Base-by-base conservation (phyloP, 1,284 basidiomycete genomes). In the Uromyces viciae-fabae region DNA sequence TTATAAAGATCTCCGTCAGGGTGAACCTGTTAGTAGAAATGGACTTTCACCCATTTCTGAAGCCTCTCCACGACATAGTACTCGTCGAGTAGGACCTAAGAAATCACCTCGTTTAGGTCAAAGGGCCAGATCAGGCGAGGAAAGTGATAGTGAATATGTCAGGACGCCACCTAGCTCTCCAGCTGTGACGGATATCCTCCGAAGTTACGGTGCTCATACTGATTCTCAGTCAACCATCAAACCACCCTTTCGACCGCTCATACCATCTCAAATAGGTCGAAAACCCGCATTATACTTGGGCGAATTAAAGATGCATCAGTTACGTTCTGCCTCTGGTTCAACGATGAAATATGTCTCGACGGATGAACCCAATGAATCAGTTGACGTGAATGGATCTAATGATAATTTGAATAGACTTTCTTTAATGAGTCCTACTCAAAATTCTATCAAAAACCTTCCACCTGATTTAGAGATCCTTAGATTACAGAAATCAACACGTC, bases 241-340 rank as follows among this genome's bases (percentile, higher is more conserved):
- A 46, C 71, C 17, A 19, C 43, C 75, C 7, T n/a, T n/a, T n/a
- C 75, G 68, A 17, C 28, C 77, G 28, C 25, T 72, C 36, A 46
- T 72, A 22, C 77, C 77, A 5, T 79, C 77, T 2, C 52, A 42
- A 11, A 72, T 79, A 8, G 66, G 68, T 43, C 77, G 77, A 22
- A 71, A 79, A 36, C 77, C 77, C 31, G 77, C 77, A 25, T 31
- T 79, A 11, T 79, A 79, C 54, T 43, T 79, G 49, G 77, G 77
- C n/a, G 77, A 79, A 43, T 52, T 79, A 19, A 79, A 79, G 54
- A 79, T 79, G 77, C 77, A 79, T 38, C 77, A 79, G 38, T 33
- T 79, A 2, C 66, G 77, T 11, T 79, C 77, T 19, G 77, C 77
- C 0, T 79, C 77, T 4, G 77, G 77, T 2, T 79, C 77, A 28